Conservation (phyloP, 257 asterid genomes). For the Agastache rugosa region DNA sequence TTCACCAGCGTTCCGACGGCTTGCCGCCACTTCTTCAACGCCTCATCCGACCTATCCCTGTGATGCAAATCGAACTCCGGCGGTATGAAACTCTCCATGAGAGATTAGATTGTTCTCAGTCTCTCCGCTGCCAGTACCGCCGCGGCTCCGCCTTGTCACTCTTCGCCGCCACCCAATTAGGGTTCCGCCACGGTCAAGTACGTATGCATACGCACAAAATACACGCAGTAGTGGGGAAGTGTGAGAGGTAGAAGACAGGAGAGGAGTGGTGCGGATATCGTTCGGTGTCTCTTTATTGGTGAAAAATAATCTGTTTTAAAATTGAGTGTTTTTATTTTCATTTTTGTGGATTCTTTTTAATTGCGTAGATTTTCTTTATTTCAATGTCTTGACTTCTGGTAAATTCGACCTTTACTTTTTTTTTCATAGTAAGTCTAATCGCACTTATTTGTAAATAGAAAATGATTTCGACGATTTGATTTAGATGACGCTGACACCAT, state of each 20-base stretch:
- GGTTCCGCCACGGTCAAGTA: not conserved
- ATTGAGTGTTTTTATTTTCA: not conserved
- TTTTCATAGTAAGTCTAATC: too few species aligned
- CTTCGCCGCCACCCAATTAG: not conserved
- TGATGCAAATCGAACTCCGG: slow-evolving; percentile 68
- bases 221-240: not conserved
- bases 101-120: not conserved
- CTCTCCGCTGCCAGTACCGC: not conserved
- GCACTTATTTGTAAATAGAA: not conserved
- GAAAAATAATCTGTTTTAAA: not conserved
- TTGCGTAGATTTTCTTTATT: not conserved
- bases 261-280: not conserved
- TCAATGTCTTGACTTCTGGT: not conserved
- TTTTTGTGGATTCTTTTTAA: too few species aligned
- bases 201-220: not conserved
- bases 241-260: not conserved
- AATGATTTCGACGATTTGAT: not conserved
- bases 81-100: slow-evolving; percentile 53
- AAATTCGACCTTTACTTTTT: not conserved
- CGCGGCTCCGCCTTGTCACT: not conserved
- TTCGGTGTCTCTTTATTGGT: not conserved
- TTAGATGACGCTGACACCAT: not conserved
- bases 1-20: slow-evolving; percentile 68
- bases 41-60: slow-evolving; percentile 64
- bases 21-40: slow-evolving; percentile 67